Base-by-base conservation (phyloP, 2,329 filamentous ascomycete genomes). In the Zalaria obscura region DNA sequence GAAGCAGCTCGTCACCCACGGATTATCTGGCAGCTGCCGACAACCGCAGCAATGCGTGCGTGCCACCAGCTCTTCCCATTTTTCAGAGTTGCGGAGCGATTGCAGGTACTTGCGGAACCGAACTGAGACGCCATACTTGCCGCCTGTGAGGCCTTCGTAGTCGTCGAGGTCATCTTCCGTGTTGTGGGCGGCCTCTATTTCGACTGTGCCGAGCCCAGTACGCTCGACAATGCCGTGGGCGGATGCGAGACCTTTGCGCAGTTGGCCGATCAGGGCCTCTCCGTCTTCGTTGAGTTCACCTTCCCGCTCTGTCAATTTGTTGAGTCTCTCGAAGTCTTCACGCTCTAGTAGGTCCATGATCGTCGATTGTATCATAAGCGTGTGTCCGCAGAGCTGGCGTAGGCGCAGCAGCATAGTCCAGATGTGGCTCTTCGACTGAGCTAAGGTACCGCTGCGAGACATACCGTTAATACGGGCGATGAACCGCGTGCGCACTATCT, bases 321-420 rank as follows among this genome's bases (percentile, higher is more conserved):
- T 48, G 1, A 75, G 60, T 8, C 54, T 56, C 38, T 66, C 59
- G 34, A 72, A 63, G 36, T 72, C 63, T 11, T 65, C 58, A 2
- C 52, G 52, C 38, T 66, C 56, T 1, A 75, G 54, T 0, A 72
- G 50, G 18, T 66, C 58, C 27, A 59, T 56, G 29, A 75, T 57
- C 0, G 65, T 57, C 3, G 56, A 55, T 37, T 74, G 65, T 0
- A 68, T 55, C 34, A 71, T 58, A 1, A 76, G 58, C 0, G 68
- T 50, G 40, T 75, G 70, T 0, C 60, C 60, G 3, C 65, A 66
- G 9, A 75, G 58, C 58, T 75, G 72, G 4, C 73, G 63, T 0
- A 76, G 58, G 5, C 65, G 59, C 1, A 70, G 50, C 5, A 74
- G 52, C 63, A 75, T 65, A 3, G 64, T 60, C 28, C 69, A 53